Conservation (phyloP, 768 basidiomycete genomes). For the Collybia nuda region DNA sequence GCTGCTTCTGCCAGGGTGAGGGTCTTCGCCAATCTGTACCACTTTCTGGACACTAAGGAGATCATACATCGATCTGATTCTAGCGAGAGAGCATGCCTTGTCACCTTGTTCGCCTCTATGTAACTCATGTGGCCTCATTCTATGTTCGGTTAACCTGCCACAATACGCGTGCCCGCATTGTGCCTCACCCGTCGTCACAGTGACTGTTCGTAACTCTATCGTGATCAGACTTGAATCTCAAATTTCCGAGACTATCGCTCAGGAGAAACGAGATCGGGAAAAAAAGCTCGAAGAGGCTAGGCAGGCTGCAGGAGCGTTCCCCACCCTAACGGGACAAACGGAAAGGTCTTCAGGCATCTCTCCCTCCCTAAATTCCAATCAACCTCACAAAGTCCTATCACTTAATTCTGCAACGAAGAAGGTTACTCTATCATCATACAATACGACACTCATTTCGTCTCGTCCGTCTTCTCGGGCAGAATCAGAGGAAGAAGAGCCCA, state of each 20-base stretch:
- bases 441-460: conserved; percentile 36
- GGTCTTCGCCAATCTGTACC: neutral
- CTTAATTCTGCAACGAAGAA: conserved; percentile 50
- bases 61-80: neutral
- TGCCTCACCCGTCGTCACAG: conserved; percentile 33
- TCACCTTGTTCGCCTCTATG: conserved; percentile 60
- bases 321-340: conserved; percentile 37
- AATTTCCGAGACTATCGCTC: conserved; percentile 39
- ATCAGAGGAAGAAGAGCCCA: conserved; percentile 31
- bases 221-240: conserved; percentile 42
- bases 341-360: conserved; percentile 5
- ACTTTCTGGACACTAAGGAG: too few relatives aligned
- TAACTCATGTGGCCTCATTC: conserved; percentile 56
- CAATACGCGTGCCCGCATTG: conserved; percentile 58
- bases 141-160: conserved; percentile 59
- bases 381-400: conserved; percentile 56
- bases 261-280: conserved; percentile 49
- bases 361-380: conserved; percentile 20
- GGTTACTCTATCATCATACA: conserved; percentile 55
- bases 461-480: conserved; percentile 31
- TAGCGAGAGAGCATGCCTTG: conserved; percentile 59
- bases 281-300: conserved; percentile 47
- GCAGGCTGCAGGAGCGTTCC: conserved; percentile 60
- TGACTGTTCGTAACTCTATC: conserved; percentile 31
- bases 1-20: conserved; percentile 71